These are phyloP conservation scores for Nitzschia inconspicua DNA, from an alignment of 108 stramenopile species.

Conservation along the genomic window DNA sequence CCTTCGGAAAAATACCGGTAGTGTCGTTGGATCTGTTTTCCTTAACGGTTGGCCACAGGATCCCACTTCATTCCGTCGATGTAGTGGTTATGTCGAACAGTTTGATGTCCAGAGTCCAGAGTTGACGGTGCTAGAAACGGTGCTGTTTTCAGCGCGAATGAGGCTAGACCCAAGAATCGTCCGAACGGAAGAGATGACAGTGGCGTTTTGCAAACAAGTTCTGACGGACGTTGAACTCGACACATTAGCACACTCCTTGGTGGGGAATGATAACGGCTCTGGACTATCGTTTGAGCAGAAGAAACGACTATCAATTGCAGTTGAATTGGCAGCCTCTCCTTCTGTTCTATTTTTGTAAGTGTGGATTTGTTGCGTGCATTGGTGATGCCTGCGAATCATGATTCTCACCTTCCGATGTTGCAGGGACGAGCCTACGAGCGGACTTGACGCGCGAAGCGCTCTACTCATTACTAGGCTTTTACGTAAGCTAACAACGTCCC, in stretches of 20 bases:
- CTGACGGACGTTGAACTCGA: constrained; percentile 12
- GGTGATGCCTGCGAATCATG: no score
- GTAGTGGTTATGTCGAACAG: background rate
- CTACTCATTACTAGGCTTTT: background rate
- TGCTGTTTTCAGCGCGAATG: constrained; percentile 76
- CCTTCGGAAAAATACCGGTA: background rate
- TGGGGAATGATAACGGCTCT: background rate
- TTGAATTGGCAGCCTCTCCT: background rate
- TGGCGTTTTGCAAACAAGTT: constrained; percentile 69
- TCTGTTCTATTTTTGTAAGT: background rate
- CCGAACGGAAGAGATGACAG: constrained; percentile 25
- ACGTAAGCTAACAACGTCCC: background rate
- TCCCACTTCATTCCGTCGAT: background rate
- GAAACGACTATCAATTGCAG: background rate
- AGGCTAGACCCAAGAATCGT: constrained; percentile 52
- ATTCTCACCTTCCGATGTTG: constrained; percentile 60
- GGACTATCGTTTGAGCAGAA: background rate
- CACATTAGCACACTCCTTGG: background rate
- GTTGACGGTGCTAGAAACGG: constrained; percentile 75
- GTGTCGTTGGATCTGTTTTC: background rate
- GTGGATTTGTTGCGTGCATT: background rate
- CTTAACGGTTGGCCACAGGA: constrained; percentile 46
- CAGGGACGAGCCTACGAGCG: constrained; percentile 8
- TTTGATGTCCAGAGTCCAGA: constrained; percentile 77
- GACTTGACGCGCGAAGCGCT: background rate